These are phyloP conservation scores for Candida ortonii DNA, from an alignment of 805 yeast species.

Conservation along the genomic window DNA sequence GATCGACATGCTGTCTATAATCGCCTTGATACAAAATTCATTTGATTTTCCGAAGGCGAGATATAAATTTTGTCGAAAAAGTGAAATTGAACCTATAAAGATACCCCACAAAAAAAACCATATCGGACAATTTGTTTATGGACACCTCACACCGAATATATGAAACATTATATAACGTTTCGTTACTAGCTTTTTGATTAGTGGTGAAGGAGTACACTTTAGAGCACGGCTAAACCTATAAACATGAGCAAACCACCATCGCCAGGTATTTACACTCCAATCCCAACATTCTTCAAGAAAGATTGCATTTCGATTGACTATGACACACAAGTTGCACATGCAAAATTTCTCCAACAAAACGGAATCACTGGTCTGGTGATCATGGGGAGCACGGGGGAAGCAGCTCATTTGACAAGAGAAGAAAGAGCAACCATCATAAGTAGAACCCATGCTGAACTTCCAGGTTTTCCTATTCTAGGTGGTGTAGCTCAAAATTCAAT, in stretches of 20 bases:
- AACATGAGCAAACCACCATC: slow-evolving; percentile 25
- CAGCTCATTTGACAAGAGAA: slow-evolving; percentile 44
- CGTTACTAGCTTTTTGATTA: too few species aligned
- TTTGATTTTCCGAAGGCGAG: too few species aligned
- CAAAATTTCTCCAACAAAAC: slow-evolving; percentile 38
- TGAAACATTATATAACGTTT: too few species aligned
- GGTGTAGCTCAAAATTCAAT: slow-evolving; percentile 49
- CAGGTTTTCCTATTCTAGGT: slow-evolving; percentile 42
- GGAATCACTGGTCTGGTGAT: slow-evolving; percentile 50
- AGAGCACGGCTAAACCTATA: too few species aligned
- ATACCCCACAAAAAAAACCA: too few species aligned
- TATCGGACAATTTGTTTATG: too few species aligned
- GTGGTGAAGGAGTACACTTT: too few species aligned
- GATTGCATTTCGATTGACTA: slow-evolving; percentile 40
- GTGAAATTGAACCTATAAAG: too few species aligned
- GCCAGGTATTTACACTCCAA: slow-evolving; percentile 51
- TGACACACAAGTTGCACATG: slow-evolving; percentile 45
- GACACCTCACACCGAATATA: too few species aligned
- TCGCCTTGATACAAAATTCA: too few species aligned
- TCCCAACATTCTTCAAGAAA: slow-evolving; percentile 51
- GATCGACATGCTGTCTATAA: too few species aligned
- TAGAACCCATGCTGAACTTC: slow-evolving; percentile 36
- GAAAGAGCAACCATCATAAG: slow-evolving; percentile 41
- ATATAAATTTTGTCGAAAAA: too few species aligned
- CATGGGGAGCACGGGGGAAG: slow-evolving; percentile 57